A percentile compares a stretch with the other conserved stretches of the same genome.
Conservation (phyloP, 805 yeast species). For the Limtongia smithiae region DNA sequence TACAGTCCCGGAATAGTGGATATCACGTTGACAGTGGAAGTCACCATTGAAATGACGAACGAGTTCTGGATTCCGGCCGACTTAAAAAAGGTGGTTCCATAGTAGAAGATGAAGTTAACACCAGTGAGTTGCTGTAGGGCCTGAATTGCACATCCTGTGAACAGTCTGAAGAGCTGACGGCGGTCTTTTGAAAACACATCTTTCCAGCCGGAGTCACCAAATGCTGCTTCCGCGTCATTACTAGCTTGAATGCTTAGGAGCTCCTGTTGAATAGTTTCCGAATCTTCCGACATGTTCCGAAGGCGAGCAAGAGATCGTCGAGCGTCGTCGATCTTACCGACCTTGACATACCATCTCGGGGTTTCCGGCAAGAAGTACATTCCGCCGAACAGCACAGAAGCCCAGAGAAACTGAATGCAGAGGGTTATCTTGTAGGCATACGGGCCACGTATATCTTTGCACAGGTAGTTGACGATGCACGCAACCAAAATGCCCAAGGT, state of each 20-base stretch:
- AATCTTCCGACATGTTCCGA: slow-evolving; percentile 40
- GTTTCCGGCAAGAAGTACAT: slow-evolving; percentile 58
- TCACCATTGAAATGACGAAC: slow-evolving; percentile 68
- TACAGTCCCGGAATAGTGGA: slow-evolving; percentile 81
- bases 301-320: slow-evolving; percentile 52
- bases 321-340: slow-evolving; percentile 56
- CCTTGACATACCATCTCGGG: slow-evolving; percentile 65
- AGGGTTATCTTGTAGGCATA: slow-evolving; percentile 79
- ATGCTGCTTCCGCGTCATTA: slow-evolving; percentile 43
- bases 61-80: slow-evolving; percentile 61
- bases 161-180: slow-evolving; percentile 37
- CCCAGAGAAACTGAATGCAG: slow-evolving; percentile 68
- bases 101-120: slow-evolving; percentile 84
- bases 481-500: slow-evolving; percentile 69
- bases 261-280: slow-evolving; percentile 47
- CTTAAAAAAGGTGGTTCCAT: slow-evolving; percentile 77
- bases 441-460: slow-evolving; percentile 53
- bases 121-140: slow-evolving; percentile 89
- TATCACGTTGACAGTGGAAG: slow-evolving; percentile 78
- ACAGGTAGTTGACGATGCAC: slow-evolving; percentile 42
- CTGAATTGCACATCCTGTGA: slow-evolving; percentile 64
- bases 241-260: slow-evolving; percentile 49
- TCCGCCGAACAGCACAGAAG: slow-evolving; percentile 55
- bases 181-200: slow-evolving; percentile 34
- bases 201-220: slow-evolving; percentile 12